Evolutionary conservation across 1,284 basidiomycete species (phyloP).

Genomic region (Puccinia triticina): DNA sequence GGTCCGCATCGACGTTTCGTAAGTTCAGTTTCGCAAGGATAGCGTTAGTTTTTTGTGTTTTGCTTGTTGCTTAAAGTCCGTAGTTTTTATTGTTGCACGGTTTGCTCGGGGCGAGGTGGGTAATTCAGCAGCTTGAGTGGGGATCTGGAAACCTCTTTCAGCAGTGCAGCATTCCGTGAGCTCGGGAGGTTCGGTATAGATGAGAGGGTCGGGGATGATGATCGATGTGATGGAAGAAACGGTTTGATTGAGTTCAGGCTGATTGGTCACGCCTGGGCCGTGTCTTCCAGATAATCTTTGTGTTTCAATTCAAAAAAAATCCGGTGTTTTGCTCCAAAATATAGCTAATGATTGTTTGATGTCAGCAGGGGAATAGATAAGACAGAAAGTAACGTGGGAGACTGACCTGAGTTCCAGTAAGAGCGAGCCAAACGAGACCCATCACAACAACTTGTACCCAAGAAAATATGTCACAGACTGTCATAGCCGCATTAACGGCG

Average conservation of each 20-base stretch:
- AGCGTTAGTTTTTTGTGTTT: neutral
- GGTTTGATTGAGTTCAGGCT: neutral
- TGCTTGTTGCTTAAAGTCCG: neutral
- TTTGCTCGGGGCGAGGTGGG: neutral
- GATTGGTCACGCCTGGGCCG: neutral
- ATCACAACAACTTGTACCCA: constrained; percentile 49
- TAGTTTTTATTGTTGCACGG: neutral
- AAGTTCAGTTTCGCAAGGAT: neutral
- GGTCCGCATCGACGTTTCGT: neutral
- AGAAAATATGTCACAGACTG: constrained; percentile 43
- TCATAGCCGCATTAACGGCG: constrained; percentile 48
- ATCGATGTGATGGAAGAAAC: neutral
- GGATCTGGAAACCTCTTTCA: neutral
- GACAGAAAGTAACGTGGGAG: neutral
- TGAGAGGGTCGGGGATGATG: neutral
- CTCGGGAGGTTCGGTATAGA: neutral
- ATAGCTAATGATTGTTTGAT: constrained; percentile 22
- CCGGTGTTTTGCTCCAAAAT: constrained; percentile 37
- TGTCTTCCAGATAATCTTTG: constrained; percentile 35
- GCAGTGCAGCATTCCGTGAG: neutral
- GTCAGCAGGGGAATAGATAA: neutral
- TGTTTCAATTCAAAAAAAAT: constrained; percentile 46
- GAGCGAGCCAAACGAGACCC: constrained; percentile 27
- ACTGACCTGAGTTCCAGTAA: constrained; percentile 30
- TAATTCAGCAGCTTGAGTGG: neutral